These are phyloP conservation scores for Punica granatum DNA, from an alignment of 345 rosid genomes.

Conservation along the genomic window DNA sequence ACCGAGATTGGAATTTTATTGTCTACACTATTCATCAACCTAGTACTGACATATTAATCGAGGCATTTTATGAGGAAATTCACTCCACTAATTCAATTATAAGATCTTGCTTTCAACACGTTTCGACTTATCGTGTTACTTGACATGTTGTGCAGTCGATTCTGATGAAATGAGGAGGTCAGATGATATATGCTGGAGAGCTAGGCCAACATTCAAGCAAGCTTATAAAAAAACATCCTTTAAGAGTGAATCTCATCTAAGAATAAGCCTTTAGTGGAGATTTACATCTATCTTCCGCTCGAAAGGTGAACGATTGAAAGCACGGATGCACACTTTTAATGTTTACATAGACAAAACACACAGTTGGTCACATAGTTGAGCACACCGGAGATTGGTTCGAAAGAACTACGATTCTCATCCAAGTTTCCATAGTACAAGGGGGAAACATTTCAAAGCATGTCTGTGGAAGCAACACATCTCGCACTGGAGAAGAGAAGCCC, in stretches of 20 bases:
- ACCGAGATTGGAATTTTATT: no score
- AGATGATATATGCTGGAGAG: conserved; percentile 41
- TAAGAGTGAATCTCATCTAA: conserved; percentile 33
- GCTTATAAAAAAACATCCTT: conserved; percentile 29
- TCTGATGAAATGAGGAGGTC: conserved; percentile 57
- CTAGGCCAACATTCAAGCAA: conserved; percentile 42
- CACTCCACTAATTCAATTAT: background rate
- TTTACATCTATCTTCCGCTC: background rate
- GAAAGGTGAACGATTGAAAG: background rate
- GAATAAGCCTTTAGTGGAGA: background rate
- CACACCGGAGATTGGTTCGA: conserved; percentile 14
- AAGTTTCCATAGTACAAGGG: conserved; percentile 18
- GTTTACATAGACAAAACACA: conserved; percentile 13
- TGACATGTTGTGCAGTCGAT: conserved; percentile 28
- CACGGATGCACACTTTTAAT: background rate
- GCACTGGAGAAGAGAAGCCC: no score
- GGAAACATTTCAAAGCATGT: conserved; percentile 34
- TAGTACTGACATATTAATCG: conserved; percentile 51
- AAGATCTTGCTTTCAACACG: background rate
- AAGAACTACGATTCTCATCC: conserved; percentile 17
- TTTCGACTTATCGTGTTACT: background rate
- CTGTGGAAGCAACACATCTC: no score
- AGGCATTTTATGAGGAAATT: conserved; percentile 48
- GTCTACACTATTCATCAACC: conserved; percentile 62
- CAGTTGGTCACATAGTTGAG: conserved; percentile 17